phyloP scores from a whole-genome alignment of 805 yeast species.

The Ogataea pini region DNA sequence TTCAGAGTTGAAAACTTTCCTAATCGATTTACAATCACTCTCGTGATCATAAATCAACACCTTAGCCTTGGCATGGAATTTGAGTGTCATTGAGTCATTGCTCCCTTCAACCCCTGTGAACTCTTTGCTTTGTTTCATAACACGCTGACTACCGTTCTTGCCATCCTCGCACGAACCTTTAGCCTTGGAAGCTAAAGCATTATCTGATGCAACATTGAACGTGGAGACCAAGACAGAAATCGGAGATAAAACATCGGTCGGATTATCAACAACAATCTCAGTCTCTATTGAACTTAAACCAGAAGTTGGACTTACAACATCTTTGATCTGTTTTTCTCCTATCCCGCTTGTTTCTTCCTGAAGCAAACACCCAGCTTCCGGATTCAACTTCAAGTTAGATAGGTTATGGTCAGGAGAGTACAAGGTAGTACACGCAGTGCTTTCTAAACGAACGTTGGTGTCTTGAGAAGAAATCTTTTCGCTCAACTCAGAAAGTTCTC shows the following conservation, averaged over 20 bases:
- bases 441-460: slow-evolving; percentile 7
- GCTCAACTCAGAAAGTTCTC: slow-evolving; percentile 5
- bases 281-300: slow-evolving; percentile 14
- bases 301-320: background rate
- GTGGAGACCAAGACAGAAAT: slow-evolving; percentile 9
- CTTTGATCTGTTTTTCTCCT: background rate
- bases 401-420: slow-evolving; percentile 9
- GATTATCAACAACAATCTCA: slow-evolving; percentile 9
- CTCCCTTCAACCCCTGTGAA: background rate
- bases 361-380: no score
- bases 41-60: slow-evolving; percentile 26
- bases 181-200: background rate
- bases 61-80: slow-evolving; percentile 27
- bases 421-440: slow-evolving; percentile 15
- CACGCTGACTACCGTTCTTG: background rate
- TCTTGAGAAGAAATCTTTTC: slow-evolving; percentile 5
- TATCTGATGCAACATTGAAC: background rate
- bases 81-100: slow-evolving; percentile 11
- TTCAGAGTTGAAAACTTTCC: slow-evolving; percentile 18
- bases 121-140: background rate
- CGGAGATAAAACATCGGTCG: slow-evolving; percentile 11
- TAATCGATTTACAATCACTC: slow-evolving; percentile 24
- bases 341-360: no score
- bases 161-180: background rate
- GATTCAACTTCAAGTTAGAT: no score